A percentile compares a stretch with the other conserved stretches of the same genome.
Conservation (phyloP, 805 yeast species). For the Spathaspora hagerdaliae region DNA sequence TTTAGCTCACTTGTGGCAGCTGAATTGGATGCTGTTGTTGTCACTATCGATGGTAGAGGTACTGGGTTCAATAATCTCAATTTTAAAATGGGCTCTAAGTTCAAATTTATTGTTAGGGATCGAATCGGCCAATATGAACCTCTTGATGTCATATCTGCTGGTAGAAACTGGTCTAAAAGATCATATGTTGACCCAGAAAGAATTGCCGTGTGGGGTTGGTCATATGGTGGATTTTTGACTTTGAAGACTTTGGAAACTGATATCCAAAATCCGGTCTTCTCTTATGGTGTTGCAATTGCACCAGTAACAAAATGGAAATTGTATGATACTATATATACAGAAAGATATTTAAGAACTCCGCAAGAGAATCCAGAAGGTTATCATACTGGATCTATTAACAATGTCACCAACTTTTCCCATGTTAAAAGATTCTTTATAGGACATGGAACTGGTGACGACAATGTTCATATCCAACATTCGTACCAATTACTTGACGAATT, state of each 20-base stretch:
- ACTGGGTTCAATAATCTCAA: slow-evolving; percentile 79
- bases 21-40: slow-evolving; percentile 76
- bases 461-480: slow-evolving; percentile 75
- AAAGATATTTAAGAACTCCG: slow-evolving; percentile 66
- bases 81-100: slow-evolving; percentile 43
- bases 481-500: slow-evolving; percentile 60
- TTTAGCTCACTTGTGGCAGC: slow-evolving; percentile 79
- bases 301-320: slow-evolving; percentile 79
- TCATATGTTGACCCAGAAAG: slow-evolving; percentile 56
- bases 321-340: slow-evolving; percentile 78
- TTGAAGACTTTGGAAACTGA: slow-evolving; percentile 72
- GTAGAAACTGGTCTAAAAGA: slow-evolving; percentile 60
- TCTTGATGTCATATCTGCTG: slow-evolving; percentile 82
- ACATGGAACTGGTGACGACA: slow-evolving; percentile 84
- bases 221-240: slow-evolving; percentile 79
- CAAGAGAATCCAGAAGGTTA: slow-evolving; percentile 47
- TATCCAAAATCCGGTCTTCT: slow-evolving; percentile 50
- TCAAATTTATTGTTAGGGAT: slow-evolving; percentile 77
- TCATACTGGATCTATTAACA: slow-evolving; percentile 39
- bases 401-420: slow-evolving; percentile 41
- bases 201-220: slow-evolving; percentile 85
- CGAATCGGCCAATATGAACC: slow-evolving; percentile 80
- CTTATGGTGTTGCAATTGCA: slow-evolving; percentile 78
- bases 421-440: slow-evolving; percentile 60
- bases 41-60: slow-evolving; percentile 95